Evolutionary conservation across 1,284 basidiomycete species (phyloP).

Genomic region (Melampsora americana): DNA sequence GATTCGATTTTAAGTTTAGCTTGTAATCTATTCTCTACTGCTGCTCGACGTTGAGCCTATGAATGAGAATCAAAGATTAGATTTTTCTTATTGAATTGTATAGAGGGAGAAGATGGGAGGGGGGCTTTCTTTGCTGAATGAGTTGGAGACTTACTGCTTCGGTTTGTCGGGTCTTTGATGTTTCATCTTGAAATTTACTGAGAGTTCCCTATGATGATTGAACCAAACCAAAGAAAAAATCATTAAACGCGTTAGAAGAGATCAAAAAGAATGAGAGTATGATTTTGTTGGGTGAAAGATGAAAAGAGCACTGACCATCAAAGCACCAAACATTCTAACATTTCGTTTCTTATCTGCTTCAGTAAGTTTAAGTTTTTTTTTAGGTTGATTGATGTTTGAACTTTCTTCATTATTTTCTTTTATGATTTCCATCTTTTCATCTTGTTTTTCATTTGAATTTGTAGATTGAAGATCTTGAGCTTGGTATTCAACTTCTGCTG

Average conservation of each 20-base stretch:
- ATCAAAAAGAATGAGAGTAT: neutral
- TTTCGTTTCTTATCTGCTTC: conserved; percentile 43
- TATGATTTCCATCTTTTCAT: neutral
- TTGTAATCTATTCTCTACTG: conserved; percentile 42
- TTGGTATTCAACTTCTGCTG: conserved; percentile 31
- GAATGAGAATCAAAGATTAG: neutral
- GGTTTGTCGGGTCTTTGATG: conserved; percentile 37
- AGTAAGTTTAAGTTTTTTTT: conserved; percentile 40
- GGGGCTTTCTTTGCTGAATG: too few relatives aligned
- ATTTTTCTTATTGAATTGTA: neutral
- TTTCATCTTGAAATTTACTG: conserved; percentile 42
- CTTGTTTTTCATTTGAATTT: neutral
- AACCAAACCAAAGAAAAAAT: neutral
- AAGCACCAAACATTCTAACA: conserved; percentile 42
- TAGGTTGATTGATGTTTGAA: conserved; percentile 8
- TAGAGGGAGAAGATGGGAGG: neutral
- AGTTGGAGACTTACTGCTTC: conserved; percentile 37
- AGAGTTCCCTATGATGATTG: conserved; percentile 26
- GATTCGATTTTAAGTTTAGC: conserved; percentile 41
- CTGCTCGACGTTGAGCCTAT: conserved; percentile 41
- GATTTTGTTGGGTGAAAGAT: neutral
- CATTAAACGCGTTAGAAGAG: neutral
- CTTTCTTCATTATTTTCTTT: too few relatives aligned
- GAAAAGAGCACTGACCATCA: conserved; percentile 24
- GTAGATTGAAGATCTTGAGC: neutral